Base-by-base conservation (phyloP, 805 yeast species). In the Suhomyces faveliae region DNA sequence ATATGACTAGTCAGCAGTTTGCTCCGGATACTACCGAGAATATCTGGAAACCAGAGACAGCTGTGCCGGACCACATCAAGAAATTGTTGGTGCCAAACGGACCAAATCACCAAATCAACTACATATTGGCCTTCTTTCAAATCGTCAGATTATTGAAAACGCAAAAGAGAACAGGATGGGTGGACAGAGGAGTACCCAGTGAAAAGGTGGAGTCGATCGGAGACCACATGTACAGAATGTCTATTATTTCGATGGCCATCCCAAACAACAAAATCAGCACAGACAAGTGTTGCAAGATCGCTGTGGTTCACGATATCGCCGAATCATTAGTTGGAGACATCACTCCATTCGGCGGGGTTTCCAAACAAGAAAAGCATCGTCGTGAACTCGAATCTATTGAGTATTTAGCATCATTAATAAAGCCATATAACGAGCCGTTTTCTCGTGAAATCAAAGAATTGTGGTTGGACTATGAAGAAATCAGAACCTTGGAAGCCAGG, bases 171-270 rank as follows among this genome's bases (percentile, higher is more conserved):
- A 92, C 99, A 0, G 99, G 99, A 2, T 92, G 98, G 98, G 67
- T 92, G 17, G 92, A 89, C 61, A 81, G 80, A 59, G 70, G 70
- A 3, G 56, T 73, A 13, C 77, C 80, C 9, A 62, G 73, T 13
- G 73, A 73, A 1, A 58, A 72, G 21, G 83, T 84, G 2, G 88
- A 89, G 66, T 80, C 87, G 44, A 89, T 90, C 44, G 79, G 89
- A n/a, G 97, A 91, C 67, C 97, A 92, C 66, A 91, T 91, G 96
- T 91, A 92, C 63, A 76, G 99, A 48, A 91, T 92, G 97, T 82
- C 89, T 4, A 72, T 91, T 17, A 81, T 89, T 38, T 75, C 92
- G 19, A 80, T 90, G 85, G 66, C 89, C 20, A 76, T 89, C 38
- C 79, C 80, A 15, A 56, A 76, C 43, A 65, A 67, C n/a, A 66